Evolutionary conservation across 768 basidiomycete genomes (phyloP), one percentile per base, ranked within the genome.

Genomic region (Paxillus ammoniavirescens): DNA sequence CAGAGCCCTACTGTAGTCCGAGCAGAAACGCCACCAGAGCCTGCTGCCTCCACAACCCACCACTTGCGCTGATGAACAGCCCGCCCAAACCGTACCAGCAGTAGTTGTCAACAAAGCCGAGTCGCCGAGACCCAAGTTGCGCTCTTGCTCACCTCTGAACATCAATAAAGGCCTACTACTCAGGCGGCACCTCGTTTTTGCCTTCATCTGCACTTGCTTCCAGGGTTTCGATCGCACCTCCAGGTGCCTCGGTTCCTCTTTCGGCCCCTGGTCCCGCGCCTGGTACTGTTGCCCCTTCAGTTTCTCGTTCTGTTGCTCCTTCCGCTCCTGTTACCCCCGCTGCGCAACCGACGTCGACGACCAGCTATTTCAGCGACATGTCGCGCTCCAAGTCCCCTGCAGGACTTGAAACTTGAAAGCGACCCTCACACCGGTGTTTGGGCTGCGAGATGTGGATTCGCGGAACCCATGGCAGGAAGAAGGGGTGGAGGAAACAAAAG

Each of bases 361-460:
- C 46, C 1, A 47, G 42, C 21, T 70, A 72, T 42, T 70, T 70
- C 14, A 58, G 54, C 18, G 58, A 66, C 23, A 62, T 64, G 1
- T 59, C 65, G 5, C 67, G 61, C 23, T 59, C 68, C 26, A 56
- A 61, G 8, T 65, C 68, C 14, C 66, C 68, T 4, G 0, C 28
- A 12, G 62, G 47, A n/a, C 42, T 61, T 15, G 67, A 64, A 2
- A 57, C n/a, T n/a, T n/a, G 21, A 21, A 21, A 21, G 56, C 17
- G 61, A 67, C 13, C 51, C 60, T 1, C 57, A 56, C 8, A 21
- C 50, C 12, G 70, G 72, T 8, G 62, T 70, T 23, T 70, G 70
- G 68, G 68, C 14, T 83, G 73, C 78, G 89, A 79, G 71, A 63
- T 87, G 53, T 90, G 88, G 89, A 62, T 90, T 36, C 69, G 80